phyloP scores from a whole-genome alignment of 495 filamentous ascomycete species.

The Neurospora sp. region DNA sequence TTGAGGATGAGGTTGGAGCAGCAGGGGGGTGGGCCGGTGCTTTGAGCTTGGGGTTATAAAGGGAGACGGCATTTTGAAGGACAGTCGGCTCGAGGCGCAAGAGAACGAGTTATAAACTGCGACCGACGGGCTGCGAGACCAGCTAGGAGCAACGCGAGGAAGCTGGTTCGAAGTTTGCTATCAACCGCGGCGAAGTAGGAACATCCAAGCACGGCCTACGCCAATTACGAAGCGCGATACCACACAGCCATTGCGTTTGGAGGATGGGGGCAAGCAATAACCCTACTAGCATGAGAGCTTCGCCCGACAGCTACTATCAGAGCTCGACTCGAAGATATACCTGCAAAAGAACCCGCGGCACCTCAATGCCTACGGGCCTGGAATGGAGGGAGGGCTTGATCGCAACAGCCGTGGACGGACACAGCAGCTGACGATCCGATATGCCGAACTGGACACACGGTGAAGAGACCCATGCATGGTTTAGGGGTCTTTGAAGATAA shows the following conservation, averaged over 20 bases:
- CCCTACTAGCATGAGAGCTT: not conserved
- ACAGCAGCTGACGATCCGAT: not conserved
- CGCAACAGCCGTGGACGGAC: not conserved
- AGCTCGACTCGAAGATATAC: not conserved
- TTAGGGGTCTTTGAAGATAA: not conserved
- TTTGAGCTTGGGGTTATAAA: not conserved
- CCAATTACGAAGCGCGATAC: not conserved
- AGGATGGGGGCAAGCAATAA: not conserved
- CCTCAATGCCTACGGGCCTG: not conserved
- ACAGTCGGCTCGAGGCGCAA: not conserved
- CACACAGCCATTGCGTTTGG: not conserved
- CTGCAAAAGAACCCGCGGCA: not conserved
- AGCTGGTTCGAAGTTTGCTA: not conserved
- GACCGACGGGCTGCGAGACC: not conserved
- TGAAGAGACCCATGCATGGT: not conserved
- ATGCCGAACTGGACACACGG: not conserved
- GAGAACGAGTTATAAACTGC: not conserved
- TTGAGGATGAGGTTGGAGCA: conserved; percentile 33
- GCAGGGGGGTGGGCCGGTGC: not conserved
- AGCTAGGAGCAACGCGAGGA: not conserved
- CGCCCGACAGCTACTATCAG: not conserved
- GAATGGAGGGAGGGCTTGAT: not conserved
- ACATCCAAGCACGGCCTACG: not conserved
- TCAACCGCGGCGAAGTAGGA: not conserved
- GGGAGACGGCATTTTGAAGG: not conserved